Percentiles rank a stretch among this genome's conserved stretches.
Conservation (phyloP, 129 eudicot species). For the Dittrichia graveolens region DNA sequence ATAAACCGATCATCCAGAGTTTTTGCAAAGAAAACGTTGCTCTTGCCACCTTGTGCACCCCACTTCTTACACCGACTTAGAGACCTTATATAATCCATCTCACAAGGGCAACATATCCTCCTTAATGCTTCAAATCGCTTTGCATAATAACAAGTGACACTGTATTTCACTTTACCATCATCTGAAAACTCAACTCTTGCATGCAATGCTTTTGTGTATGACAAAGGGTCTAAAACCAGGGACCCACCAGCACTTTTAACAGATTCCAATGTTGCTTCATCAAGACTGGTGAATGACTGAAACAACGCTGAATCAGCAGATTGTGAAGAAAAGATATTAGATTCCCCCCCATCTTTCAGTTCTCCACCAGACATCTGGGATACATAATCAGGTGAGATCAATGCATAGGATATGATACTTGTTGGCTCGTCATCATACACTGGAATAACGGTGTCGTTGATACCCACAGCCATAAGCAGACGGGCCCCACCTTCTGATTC, state of each 20-base stretch:
- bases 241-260: conserved; percentile 63
- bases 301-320: conserved; percentile 57
- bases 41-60: conserved; percentile 99
- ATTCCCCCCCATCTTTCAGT: conserved; percentile 60
- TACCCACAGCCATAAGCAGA: conserved; percentile 62
- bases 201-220: conserved; percentile 73
- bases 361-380: conserved; percentile 73
- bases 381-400: conserved; percentile 60
- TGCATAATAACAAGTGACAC: conserved; percentile 84
- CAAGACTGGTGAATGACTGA: conserved; percentile 53
- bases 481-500: conserved; percentile 76
- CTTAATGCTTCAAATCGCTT: conserved; percentile 89
- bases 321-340: conserved; percentile 41
- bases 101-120: conserved; percentile 87
- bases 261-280: conserved; percentile 58
- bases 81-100: conserved; percentile 74
- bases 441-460: conserved; percentile 75
- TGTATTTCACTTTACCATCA: conserved; percentile 79
- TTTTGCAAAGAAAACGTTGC: conserved; percentile 96
- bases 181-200: conserved; percentile 69
- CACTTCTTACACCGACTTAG: conserved; percentile 97
- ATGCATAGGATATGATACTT: conserved; percentile 81
- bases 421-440: conserved; percentile 98
- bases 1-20: conserved; percentile 92
- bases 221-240: conserved; percentile 56